phyloP scores from a whole-genome alignment of 1,139 yeast genomes.

The Geotrichum siamense region DNA sequence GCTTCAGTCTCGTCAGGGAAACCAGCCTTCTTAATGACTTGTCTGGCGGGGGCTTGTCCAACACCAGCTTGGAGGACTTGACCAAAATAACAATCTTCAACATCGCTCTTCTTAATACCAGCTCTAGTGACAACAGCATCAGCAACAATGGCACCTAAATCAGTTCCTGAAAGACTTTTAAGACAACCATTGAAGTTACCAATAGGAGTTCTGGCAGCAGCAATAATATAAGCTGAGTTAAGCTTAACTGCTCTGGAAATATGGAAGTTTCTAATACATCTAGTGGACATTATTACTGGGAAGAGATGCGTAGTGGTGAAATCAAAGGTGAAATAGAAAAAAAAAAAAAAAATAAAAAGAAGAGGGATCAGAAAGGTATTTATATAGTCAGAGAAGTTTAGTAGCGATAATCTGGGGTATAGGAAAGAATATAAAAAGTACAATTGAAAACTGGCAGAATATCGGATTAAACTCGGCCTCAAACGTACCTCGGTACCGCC shows the following conservation, averaged over 20 bases:
- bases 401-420: slow-evolving; percentile 14
- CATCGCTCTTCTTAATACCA: slow-evolving; percentile 43
- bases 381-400: too few relatives aligned
- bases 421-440: too few relatives aligned
- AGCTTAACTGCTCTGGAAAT: slow-evolving; percentile 11
- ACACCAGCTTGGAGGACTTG: slow-evolving; percentile 53
- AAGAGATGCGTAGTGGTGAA: background rate
- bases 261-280: slow-evolving; percentile 16
- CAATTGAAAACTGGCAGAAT: too few relatives aligned
- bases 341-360: slow-evolving; percentile 1
- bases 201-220: slow-evolving; percentile 53
- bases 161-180: slow-evolving; percentile 45
- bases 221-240: slow-evolving; percentile 43
- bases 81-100: slow-evolving; percentile 51
- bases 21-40: slow-evolving; percentile 54
- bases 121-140: slow-evolving; percentile 50
- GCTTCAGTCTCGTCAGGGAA: slow-evolving; percentile 48
- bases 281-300: slow-evolving; percentile 13
- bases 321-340: slow-evolving; percentile 1
- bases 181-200: slow-evolving; percentile 53
- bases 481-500: slow-evolving; percentile 2
- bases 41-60: slow-evolving; percentile 62
- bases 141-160: slow-evolving; percentile 52
- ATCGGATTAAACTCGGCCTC: slow-evolving; percentile 9
- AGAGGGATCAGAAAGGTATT: too few relatives aligned